These are phyloP conservation scores for Calocybe indica DNA, from an alignment of 768 basidiomycete genomes.

Conservation along the genomic window DNA sequence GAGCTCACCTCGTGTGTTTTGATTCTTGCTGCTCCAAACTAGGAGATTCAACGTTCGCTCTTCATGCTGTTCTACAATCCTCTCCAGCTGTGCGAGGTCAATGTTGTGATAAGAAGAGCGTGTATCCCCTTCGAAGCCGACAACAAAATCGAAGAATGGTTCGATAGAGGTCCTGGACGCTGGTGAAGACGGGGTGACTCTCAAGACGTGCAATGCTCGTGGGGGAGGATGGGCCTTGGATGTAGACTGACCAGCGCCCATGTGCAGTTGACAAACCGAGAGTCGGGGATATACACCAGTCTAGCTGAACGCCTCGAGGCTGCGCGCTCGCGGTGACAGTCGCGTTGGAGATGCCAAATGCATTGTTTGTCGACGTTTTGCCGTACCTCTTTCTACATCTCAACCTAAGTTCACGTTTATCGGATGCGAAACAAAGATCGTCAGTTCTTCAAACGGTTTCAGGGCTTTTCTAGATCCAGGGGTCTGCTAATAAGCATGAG, in stretches of 20 bases:
- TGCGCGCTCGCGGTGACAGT: too few species aligned
- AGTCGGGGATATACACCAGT: too few species aligned
- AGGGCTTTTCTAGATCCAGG: too few species aligned
- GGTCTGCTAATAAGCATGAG: too few species aligned
- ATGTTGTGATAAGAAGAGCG: constrained; percentile 46
- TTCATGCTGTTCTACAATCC: constrained; percentile 80
- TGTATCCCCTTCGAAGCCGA: constrained; percentile 78
- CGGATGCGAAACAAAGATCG: too few species aligned
- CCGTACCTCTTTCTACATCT: too few species aligned
- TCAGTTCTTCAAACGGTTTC: too few species aligned
- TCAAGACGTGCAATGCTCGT: constrained; percentile 78
- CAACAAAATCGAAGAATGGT: constrained; percentile 95
- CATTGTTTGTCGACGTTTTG: too few species aligned
- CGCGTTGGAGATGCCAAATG: too few species aligned
- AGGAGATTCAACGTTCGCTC: constrained; percentile 61
- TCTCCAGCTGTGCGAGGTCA: constrained; percentile 68
- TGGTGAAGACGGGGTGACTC: constrained; percentile 86
- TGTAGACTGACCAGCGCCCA: constrained; percentile 76
- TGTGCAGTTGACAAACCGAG: constrained; percentile 14
- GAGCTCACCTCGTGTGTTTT: constrained; percentile 57
- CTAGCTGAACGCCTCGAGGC: too few species aligned
- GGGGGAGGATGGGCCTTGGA: constrained; percentile 44
- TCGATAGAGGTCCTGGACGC: constrained; percentile 81
- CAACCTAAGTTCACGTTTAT: too few species aligned
- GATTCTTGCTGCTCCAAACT: constrained; percentile 81